These are phyloP conservation scores for Salix brachista DNA, from an alignment of 345 rosid genomes.

Conservation along the genomic window DNA sequence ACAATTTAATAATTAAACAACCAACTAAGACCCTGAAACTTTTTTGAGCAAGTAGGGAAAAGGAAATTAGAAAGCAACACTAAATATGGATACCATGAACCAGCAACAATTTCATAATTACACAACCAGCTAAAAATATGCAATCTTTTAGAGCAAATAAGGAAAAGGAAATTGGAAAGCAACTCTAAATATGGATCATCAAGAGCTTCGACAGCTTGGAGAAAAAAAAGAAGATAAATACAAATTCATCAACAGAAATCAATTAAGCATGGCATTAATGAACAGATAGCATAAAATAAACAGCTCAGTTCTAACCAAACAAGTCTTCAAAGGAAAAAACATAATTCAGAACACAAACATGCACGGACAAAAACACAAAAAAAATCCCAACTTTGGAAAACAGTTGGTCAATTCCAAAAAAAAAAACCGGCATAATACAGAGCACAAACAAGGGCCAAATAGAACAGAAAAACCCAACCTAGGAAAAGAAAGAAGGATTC, in stretches of 20 bases:
- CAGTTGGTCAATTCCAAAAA: background rate
- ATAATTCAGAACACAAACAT: background rate
- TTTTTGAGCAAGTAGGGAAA: background rate
- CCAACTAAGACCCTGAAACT: background rate
- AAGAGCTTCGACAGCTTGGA: background rate
- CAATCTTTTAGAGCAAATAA: background rate
- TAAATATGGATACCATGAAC: background rate
- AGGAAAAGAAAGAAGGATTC: background rate
- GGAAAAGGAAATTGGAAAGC: background rate
- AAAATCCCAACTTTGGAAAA: background rate
- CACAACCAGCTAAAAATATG: background rate
- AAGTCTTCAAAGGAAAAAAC: background rate
- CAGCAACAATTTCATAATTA: background rate
- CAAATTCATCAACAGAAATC: background rate
- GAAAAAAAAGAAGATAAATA: background rate
- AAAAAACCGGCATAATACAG: background rate
- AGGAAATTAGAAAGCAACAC: background rate
- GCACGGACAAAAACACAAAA: background rate
- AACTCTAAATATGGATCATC: conserved; percentile 2
- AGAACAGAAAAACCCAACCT: background rate
- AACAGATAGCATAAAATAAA: background rate
- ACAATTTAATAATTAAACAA: background rate
- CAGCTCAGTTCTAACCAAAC: background rate
- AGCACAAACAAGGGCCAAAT: background rate
- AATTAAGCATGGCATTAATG: background rate